These are phyloP conservation scores for Trichoderma hamatum DNA, from an alignment of 2,329 filamentous ascomycete species.

Conservation along the genomic window DNA sequence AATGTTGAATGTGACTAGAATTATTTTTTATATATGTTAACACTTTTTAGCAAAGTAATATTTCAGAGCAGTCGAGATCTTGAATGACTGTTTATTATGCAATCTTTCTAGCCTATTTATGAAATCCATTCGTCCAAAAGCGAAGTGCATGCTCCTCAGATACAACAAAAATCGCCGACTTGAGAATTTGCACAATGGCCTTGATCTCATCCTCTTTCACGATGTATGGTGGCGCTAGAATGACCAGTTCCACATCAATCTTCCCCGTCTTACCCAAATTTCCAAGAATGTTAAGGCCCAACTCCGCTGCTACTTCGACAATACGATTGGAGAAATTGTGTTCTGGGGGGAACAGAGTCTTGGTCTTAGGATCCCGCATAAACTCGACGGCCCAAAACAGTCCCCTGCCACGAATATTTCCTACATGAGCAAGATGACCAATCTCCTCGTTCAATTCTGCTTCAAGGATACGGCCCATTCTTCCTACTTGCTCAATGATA, in stretches of 20 bases:
- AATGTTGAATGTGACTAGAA: no score
- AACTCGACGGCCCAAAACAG: conserved; percentile 55
- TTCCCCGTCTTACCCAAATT: background rate
- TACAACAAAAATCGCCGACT: background rate
- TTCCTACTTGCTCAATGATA: conserved; percentile 60
- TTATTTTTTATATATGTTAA: no score
- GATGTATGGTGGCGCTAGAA: background rate
- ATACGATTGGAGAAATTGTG: background rate
- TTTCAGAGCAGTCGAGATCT: no score
- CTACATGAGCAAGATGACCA: conserved; percentile 53
- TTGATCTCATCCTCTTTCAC: background rate
- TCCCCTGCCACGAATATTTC: conserved; percentile 63
- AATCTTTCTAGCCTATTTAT: background rate
- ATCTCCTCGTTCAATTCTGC: conserved; percentile 35
- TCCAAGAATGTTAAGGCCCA: background rate
- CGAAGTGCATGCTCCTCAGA: background rate
- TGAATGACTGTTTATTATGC: no score
- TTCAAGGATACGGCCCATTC: conserved; percentile 11
- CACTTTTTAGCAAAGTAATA: no score
- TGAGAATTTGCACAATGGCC: background rate
- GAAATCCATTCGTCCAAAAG: background rate
- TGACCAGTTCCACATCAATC: background rate
- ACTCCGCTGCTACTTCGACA: background rate
- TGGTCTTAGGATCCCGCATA: conserved; percentile 43
- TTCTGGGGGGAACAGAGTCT: conserved; percentile 39